Evolutionary conservation across 441 rosid genomes (phyloP).

Genomic region (Omphalea diandra): DNA sequence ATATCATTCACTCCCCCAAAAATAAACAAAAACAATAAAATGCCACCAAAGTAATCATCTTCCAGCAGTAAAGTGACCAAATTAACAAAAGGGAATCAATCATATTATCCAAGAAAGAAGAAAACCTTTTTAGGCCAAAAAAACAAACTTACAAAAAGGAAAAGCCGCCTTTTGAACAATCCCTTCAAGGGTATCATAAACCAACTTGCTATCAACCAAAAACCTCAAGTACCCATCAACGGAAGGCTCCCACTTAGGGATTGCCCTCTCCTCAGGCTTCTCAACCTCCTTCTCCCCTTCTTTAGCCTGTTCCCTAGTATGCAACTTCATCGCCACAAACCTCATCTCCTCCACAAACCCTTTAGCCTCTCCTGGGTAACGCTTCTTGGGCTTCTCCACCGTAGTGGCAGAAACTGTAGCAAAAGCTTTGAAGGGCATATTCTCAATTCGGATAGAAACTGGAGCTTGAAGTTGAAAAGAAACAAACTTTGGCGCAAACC

Average conservation of each 20-base stretch:
- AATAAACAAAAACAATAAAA: background rate
- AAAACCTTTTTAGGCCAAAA: background rate
- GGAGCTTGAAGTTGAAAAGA: constrained; percentile 21
- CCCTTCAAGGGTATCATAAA: constrained; percentile 75
- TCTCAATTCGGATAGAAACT: constrained; percentile 14
- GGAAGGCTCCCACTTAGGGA: constrained; percentile 74
- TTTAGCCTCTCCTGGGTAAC: constrained; percentile 84
- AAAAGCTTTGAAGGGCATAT: constrained; percentile 40
- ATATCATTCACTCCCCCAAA: background rate
- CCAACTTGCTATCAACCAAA: constrained; percentile 86
- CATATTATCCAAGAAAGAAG: constrained; percentile 1
- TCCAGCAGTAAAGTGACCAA: background rate
- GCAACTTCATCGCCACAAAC: constrained; percentile 89
- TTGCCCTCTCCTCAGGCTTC: constrained; percentile 63
- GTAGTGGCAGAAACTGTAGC: constrained; percentile 50
- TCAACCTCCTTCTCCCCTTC: constrained; percentile 85
- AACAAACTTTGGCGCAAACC: constrained; percentile 30
- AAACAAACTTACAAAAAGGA: constrained; percentile 64
- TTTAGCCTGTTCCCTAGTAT: constrained; percentile 80
- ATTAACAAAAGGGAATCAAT: background rate
- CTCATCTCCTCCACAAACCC: constrained; percentile 99
- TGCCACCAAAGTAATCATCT: background rate
- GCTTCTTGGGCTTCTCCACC: constrained; percentile 64
- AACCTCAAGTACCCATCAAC: constrained; percentile 84
- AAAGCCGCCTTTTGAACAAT: constrained; percentile 56